These are phyloP conservation scores for Xylariaceae sp. DNA, from an alignment of 2,329 filamentous ascomycete genomes.

Conservation along the genomic window DNA sequence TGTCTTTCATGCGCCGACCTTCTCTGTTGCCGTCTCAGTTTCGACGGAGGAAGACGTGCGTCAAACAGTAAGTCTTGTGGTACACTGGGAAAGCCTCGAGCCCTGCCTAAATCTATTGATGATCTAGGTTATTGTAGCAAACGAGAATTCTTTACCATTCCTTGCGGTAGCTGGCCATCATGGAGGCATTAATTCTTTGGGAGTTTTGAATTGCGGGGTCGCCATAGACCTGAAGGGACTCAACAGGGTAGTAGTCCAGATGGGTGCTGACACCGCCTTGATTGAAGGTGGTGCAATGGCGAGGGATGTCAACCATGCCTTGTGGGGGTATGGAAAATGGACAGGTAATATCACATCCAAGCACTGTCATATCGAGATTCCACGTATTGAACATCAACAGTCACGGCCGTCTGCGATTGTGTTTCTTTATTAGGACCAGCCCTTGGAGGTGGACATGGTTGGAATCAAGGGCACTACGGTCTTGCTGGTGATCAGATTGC, in stretches of 20 bases:
- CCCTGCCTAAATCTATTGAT: not conserved
- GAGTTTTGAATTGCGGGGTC: not conserved
- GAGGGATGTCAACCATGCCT: not conserved
- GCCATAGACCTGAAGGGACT: conserved; percentile 1
- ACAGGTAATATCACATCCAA: not conserved
- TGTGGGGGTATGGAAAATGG: conserved; percentile 4
- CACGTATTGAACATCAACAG: not conserved
- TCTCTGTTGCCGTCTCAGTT: not conserved
- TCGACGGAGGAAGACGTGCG: conserved; percentile 3
- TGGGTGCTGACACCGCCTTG: not conserved
- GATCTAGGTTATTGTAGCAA: conserved; percentile 1
- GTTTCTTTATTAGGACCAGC: conserved; percentile 1
- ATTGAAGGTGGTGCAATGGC: conserved; percentile 3
- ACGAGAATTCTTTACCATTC: not conserved
- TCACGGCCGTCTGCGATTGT: conserved; percentile 8
- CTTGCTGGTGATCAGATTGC: conserved; percentile 6
- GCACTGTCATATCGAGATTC: too few relatives aligned
- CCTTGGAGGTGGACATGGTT: conserved; percentile 12
- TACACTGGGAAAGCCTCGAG: not conserved
- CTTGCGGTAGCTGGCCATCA: not conserved
- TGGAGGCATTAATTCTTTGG: not conserved
- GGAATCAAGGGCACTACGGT: conserved; percentile 12
- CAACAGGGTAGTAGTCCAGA: not conserved
- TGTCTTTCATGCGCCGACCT: not conserved
- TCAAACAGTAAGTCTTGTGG: conserved; percentile 1